These are phyloP conservation scores for Neoascochyta sp. DNA, from an alignment of 2,329 filamentous ascomycete species.

Conservation along the genomic window DNA sequence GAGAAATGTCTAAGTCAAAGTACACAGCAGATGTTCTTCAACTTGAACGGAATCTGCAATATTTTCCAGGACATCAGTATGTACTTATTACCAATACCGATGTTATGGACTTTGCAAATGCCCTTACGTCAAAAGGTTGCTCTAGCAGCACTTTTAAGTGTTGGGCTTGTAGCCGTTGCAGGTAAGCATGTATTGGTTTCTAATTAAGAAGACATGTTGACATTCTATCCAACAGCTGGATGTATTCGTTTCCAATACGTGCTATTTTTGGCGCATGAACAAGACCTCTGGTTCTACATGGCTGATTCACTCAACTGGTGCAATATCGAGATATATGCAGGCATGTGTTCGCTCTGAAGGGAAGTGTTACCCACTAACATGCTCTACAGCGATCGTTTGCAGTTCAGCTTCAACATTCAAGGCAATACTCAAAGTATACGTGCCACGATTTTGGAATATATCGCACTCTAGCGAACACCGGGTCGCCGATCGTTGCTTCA, in stretches of 20 bases:
- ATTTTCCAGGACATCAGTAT: constrained; percentile 6
- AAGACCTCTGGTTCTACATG: constrained; percentile 7
- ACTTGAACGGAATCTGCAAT: constrained; percentile 5
- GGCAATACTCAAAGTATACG: constrained; percentile 2
- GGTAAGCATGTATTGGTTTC: neutral
- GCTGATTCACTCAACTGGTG: constrained; percentile 8
- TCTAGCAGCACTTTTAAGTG: constrained; percentile 2
- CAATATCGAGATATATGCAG: constrained; percentile 7
- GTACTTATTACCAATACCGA: constrained; percentile 2
- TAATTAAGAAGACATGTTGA: neutral
- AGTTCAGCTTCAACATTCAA: constrained; percentile 6
- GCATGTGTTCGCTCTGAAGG: no score
- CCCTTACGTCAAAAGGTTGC: constrained; percentile 4
- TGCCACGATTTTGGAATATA: constrained; percentile 3
- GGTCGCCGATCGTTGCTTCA: neutral
- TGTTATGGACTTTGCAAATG: constrained; percentile 5
- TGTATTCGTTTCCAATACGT: constrained; percentile 8
- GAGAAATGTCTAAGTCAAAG: constrained; percentile 5
- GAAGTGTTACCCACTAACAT: neutral
- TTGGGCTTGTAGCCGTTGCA: constrained; percentile 6
- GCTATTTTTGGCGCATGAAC: constrained; percentile 5
- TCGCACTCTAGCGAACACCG: neutral
- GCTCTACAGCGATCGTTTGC: constrained; percentile 3
- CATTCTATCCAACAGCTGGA: constrained; percentile 1
- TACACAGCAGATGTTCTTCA: constrained; percentile 6